Evolutionary conservation across 768 basidiomycete genomes (phyloP).

Genomic region (Russula abietina): DNA sequence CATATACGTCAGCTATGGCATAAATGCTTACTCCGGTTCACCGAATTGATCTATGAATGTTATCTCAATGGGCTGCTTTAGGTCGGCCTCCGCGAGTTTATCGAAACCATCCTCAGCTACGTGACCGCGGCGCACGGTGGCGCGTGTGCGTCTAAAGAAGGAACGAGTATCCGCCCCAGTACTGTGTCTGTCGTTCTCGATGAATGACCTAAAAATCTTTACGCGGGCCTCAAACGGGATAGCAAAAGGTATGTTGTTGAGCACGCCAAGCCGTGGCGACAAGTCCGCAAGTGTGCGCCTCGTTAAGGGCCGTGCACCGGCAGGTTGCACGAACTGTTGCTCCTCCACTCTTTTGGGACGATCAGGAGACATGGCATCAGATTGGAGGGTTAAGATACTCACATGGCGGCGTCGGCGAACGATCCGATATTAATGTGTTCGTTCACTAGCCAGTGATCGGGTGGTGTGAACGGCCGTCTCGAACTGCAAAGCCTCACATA

Average conservation of each 20-base stretch:
- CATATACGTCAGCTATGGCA: not conserved
- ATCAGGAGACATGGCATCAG: slow-evolving; percentile 1
- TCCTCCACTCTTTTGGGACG: slow-evolving; percentile 54
- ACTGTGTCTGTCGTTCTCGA: slow-evolving; percentile 51
- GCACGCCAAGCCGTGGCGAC: slow-evolving; percentile 79
- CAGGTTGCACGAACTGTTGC: slow-evolving; percentile 39
- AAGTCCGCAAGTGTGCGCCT: slow-evolving; percentile 70
- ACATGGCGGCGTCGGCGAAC: slow-evolving; percentile 88
- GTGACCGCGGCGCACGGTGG: slow-evolving; percentile 61
- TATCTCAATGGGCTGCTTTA: slow-evolving; percentile 83
- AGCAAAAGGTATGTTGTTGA: slow-evolving; percentile 94
- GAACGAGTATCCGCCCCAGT: slow-evolving; percentile 20
- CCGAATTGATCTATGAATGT: slow-evolving; percentile 90
- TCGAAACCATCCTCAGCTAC: slow-evolving; percentile 93
- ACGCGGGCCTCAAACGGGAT: slow-evolving; percentile 92
- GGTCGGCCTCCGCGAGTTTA: slow-evolving; percentile 62
- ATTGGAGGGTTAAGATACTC: slow-evolving; percentile 28
- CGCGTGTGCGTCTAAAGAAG: slow-evolving; percentile 29
- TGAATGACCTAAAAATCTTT: slow-evolving; percentile 80
- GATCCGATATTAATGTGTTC: slow-evolving; percentile 51
- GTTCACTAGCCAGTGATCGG: slow-evolving; percentile 78
- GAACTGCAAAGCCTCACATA: slow-evolving; percentile 49
- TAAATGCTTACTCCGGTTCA: slow-evolving; percentile 64
- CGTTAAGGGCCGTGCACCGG: slow-evolving; percentile 35
- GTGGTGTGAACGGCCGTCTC: slow-evolving; percentile 72